Evolutionary conservation across 164 flowering plant species (phyloP).

Genomic region (Stephania cephalantha): DNA sequence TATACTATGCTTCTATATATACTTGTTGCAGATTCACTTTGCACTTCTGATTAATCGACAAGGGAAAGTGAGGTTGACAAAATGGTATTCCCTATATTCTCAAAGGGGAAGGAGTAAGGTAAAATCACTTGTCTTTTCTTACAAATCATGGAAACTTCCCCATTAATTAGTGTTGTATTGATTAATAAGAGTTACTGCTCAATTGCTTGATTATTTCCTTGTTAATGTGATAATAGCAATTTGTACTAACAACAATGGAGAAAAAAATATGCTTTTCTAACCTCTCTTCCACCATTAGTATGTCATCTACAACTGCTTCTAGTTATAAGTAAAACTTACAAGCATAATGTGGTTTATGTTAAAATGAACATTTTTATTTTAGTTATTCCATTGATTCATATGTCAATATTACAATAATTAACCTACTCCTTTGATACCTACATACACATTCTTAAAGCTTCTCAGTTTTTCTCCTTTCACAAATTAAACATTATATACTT

Average conservation of each 20-base stretch:
- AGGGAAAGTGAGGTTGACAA: conserved; percentile 32
- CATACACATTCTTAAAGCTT: no score
- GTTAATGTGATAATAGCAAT: neutral
- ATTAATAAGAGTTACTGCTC: neutral
- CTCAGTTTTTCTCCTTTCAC: no score
- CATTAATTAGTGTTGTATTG: neutral
- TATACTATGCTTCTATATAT: neutral
- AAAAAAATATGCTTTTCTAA: neutral
- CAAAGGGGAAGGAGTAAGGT: conserved; percentile 31
- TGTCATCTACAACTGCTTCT: no score
- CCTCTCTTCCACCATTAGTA: no score
- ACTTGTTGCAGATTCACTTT: conserved; percentile 27
- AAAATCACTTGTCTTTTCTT: neutral
- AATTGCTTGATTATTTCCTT: neutral
- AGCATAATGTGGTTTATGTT: no score
- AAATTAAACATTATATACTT: no score
- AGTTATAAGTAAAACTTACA: no score
- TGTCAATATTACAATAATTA: no score
- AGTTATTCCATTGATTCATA: no score
- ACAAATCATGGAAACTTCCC: neutral
- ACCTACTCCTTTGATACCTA: no score
- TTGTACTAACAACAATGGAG: neutral
- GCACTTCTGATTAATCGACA: conserved; percentile 31
- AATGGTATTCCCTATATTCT: conserved; percentile 31
- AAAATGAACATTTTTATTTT: no score